Evolutionary conservation across 2,329 filamentous ascomycete species (phyloP).

Genomic region (Aspergillus sojae): DNA sequence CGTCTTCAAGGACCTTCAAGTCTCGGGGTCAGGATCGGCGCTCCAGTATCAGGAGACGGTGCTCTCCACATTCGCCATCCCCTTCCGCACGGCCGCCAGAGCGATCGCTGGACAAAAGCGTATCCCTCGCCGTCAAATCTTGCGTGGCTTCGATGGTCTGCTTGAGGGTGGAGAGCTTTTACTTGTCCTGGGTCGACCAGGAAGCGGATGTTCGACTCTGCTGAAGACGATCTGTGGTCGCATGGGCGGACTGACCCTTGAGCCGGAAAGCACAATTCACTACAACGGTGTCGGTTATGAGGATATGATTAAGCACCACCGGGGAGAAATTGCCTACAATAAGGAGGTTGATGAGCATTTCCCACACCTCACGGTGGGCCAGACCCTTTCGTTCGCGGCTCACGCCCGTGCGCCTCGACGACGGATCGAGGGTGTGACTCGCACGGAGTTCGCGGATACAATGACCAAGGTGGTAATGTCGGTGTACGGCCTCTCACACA

Average conservation of each 20-base stretch:
- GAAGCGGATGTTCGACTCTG: slow-evolving; percentile 70
- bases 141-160: not conserved
- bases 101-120: slow-evolving; percentile 34
- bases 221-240: slow-evolving; percentile 70
- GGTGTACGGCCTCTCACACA: slow-evolving; percentile 55
- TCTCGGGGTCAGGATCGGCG: slow-evolving; percentile 28
- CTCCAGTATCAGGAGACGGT: slow-evolving; percentile 30
- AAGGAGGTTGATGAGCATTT: slow-evolving; percentile 30
- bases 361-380: slow-evolving; percentile 53
- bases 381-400: slow-evolving; percentile 59
- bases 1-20: slow-evolving; percentile 27
- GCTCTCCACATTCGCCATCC: slow-evolving; percentile 23
- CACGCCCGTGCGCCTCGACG: slow-evolving; percentile 51
- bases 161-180: slow-evolving; percentile 73
- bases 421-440: slow-evolving; percentile 56
- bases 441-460: not conserved
- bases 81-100: slow-evolving; percentile 35
- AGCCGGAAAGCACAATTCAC: slow-evolving; percentile 59
- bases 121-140: slow-evolving; percentile 37
- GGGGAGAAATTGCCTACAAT: slow-evolving; percentile 53
- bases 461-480: not conserved
- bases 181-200: slow-evolving; percentile 68
- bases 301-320: slow-evolving; percentile 53
- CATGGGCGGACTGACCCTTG: slow-evolving; percentile 51
- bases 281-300: slow-evolving; percentile 53